Evolutionary conservation across 495 filamentous ascomycete species (phyloP), one percentile per base, ranked within the genome.

Genomic region (Extremus antarcticus): DNA sequence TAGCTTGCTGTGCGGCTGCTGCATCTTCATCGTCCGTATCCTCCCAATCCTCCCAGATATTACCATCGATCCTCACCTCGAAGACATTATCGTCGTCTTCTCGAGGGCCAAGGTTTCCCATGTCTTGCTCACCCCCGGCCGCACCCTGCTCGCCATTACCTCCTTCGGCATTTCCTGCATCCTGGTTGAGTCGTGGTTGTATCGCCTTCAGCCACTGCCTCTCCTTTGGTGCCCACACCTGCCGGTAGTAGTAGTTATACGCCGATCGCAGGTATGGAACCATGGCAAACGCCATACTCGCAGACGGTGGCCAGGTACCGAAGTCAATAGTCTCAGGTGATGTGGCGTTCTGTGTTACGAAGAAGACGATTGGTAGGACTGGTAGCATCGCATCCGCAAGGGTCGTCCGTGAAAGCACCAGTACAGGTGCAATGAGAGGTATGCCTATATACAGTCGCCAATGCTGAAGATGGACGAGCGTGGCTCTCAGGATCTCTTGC

Each of bases 251-350:
- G n/a, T 73, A 69, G 49, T 78, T 75, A 67, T 94, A 92, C 22
- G 76, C 71, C 20, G 78, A 72, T 38, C 86, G 81, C 25, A 90
- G 56, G 51, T 80, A 80, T 0, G 88, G 88, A 39, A 90, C 73
- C 2, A 82, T 63, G 0, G 80, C 74, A 55, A 92, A 71, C 16
- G 82, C 81, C 74, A 87, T 78, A n/a, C 78, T 74, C 2, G 84
- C 78, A 21, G 80, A 86, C 0, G 86, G 86, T 15, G 88, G 88
- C 88, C 88, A 94, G 16, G 76, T 56, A 4, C 73, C 68, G 11
- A 73, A 62, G n/a, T 75, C 69, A 11, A 74, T 67, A 7, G 66
- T 55, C 0, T 74, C 72, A 38, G 66, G 68, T 0, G 59, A 53
- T 0, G 57, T 13, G 25, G 47, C 29, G 16, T 51, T 20, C 46